Percentiles rank a stretch among this genome's conserved stretches.
phyloP scores from a whole-genome alignment of 805 yeast species.

The Myxozyma monticola region DNA sequence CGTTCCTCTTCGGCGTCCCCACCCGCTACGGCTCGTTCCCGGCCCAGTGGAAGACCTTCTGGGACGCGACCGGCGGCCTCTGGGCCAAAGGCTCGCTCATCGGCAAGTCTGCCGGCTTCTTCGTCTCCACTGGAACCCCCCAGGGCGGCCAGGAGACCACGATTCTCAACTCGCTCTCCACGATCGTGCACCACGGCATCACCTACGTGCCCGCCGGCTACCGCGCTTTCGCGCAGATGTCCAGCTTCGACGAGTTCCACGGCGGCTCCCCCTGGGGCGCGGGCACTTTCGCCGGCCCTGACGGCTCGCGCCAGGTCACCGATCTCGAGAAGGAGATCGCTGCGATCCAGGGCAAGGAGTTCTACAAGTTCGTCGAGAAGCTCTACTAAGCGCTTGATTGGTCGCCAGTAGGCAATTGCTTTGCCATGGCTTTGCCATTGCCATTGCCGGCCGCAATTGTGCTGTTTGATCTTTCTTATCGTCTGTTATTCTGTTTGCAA shows the following conservation, averaged over 20 bases:
- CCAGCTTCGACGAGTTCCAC: constrained; percentile 64
- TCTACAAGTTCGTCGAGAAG: constrained; percentile 48
- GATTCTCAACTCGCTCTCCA: constrained; percentile 55
- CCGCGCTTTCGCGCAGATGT: constrained; percentile 54
- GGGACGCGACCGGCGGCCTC: constrained; percentile 67
- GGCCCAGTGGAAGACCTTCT: constrained; percentile 71
- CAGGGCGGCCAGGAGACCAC: constrained; percentile 83
- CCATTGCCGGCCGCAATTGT: too few relatives aligned
- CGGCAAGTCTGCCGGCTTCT: constrained; percentile 75
- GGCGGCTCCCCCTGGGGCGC: constrained; percentile 91
- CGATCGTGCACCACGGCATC: constrained; percentile 74
- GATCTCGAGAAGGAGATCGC: constrained; percentile 67
- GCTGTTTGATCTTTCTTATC: too few relatives aligned
- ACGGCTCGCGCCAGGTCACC: constrained; percentile 71
- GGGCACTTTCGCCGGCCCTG: constrained; percentile 72
- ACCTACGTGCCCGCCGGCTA: constrained; percentile 77
- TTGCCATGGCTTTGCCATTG: too few relatives aligned
- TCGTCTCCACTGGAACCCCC: constrained; percentile 67
- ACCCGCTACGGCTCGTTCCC: constrained; percentile 77
- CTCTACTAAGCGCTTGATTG: constrained; percentile 3
- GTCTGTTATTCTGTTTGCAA: too few relatives aligned
- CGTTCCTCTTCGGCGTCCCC: constrained; percentile 74
- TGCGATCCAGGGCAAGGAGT: constrained; percentile 63
- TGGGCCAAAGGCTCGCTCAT: constrained; percentile 57
- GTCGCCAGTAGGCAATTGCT: too few relatives aligned